Evolutionary conservation across 352 stramenopile species (phyloP).

Genomic region (Phytophthora megakarya): DNA sequence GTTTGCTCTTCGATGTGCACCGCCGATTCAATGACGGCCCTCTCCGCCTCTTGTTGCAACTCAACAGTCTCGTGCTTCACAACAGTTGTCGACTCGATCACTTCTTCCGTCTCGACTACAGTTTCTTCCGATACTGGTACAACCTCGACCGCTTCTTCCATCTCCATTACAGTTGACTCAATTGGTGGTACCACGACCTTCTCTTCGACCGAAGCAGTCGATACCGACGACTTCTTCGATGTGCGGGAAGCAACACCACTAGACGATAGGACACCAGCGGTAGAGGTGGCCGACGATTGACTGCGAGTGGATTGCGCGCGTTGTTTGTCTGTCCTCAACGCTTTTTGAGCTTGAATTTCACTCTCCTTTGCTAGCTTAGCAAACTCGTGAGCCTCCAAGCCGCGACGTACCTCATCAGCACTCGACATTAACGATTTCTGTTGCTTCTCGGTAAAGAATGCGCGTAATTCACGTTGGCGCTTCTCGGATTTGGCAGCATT

Average conservation of each 20-base stretch:
- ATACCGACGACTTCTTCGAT: slow-evolving; percentile 39
- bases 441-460: slow-evolving; percentile 52
- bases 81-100: not conserved
- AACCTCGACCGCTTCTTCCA: not conserved
- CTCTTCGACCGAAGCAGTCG: slow-evolving; percentile 20
- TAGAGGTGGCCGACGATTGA: slow-evolving; percentile 25
- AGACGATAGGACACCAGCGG: slow-evolving; percentile 24
- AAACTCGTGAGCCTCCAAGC: slow-evolving; percentile 59
- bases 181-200: slow-evolving; percentile 5
- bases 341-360: slow-evolving; percentile 22
- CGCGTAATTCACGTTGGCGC: slow-evolving; percentile 55
- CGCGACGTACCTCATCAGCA: slow-evolving; percentile 58
- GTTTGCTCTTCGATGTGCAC: slow-evolving; percentile 11
- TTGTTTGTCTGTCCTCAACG: slow-evolving; percentile 19
- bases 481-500: slow-evolving; percentile 66
- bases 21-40: not conserved
- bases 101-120: not conserved
- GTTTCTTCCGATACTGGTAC: not conserved
- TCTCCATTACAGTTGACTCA: slow-evolving; percentile 2
- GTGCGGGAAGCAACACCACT: slow-evolving; percentile 16
- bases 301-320: slow-evolving; percentile 8
- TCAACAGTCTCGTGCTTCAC: slow-evolving; percentile 4
- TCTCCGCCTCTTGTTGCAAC: not conserved
- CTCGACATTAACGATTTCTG: slow-evolving; percentile 44
- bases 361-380: slow-evolving; percentile 37